phyloP scores from a whole-genome alignment of 208 protist species.

The Angomonas deanei region DNA sequence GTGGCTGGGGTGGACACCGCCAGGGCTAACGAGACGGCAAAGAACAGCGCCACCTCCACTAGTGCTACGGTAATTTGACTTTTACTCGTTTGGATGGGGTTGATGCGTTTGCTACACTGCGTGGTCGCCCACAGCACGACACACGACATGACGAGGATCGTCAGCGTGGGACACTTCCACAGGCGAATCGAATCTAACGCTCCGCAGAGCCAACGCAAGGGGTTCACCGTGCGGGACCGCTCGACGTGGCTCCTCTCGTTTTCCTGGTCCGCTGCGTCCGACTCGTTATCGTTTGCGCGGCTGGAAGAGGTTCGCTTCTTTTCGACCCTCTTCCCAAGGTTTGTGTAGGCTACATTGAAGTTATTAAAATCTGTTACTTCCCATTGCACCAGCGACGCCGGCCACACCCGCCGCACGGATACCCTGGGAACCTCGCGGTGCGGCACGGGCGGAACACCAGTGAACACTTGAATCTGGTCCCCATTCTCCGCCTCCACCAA shows the following conservation, averaged over 20 bases:
- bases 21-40: neutral
- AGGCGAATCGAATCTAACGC: constrained; percentile 1
- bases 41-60: too few relatives aligned
- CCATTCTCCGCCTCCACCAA: constrained; percentile 19
- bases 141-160: neutral
- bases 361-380: constrained; percentile 2
- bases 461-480: constrained; percentile 13
- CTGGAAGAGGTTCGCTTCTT: neutral
- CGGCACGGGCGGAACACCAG: constrained; percentile 8
- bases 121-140: neutral
- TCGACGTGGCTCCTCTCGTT: neutral
- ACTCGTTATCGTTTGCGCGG: neutral
- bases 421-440: constrained; percentile 9
- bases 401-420: constrained; percentile 15
- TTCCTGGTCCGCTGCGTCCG: neutral
- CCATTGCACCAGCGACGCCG: constrained; percentile 6
- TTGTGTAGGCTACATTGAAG: neutral
- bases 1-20: neutral
- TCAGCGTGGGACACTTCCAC: constrained; percentile 1
- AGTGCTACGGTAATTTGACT: too few relatives aligned
- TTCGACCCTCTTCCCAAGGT: neutral
- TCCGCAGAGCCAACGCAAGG: constrained; percentile 6
- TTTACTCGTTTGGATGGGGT: too few relatives aligned
- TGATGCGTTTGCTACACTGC: neutral
- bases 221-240: constrained; percentile 1